Percentiles rank a stretch among this genome's conserved stretches.
Evolutionary conservation across 2,329 filamentous ascomycete genomes (phyloP).

Genomic region (Aspergillus sp.): DNA sequence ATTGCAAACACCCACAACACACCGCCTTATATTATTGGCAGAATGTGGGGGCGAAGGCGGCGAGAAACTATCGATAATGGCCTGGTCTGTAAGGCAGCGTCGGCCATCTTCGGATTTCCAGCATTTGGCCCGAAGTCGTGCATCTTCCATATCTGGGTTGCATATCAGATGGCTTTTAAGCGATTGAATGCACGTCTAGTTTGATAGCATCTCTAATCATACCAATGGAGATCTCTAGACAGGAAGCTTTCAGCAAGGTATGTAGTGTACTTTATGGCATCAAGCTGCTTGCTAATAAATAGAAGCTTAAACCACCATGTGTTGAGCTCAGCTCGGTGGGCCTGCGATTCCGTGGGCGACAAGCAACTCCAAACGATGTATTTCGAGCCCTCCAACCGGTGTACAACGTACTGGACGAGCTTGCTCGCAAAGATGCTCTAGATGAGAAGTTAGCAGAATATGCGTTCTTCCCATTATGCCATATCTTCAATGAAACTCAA

Average conservation of each 20-base stretch:
- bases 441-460: constrained; percentile 90
- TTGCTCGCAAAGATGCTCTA: constrained; percentile 51
- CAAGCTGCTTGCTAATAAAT: constrained; percentile 23
- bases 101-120: neutral
- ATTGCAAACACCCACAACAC: neutral
- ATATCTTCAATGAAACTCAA: constrained; percentile 77
- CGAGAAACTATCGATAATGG: constrained; percentile 11
- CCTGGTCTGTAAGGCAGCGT: neutral
- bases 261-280: neutral
- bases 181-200: neutral
- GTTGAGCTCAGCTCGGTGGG: constrained; percentile 60
- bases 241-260: constrained; percentile 48
- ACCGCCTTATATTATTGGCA: constrained; percentile 31
- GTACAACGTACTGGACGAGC: constrained; percentile 37
- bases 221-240: constrained; percentile 41
- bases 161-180: constrained; percentile 2
- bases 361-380: constrained; percentile 50
- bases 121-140: neutral
- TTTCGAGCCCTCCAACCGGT: constrained; percentile 51
- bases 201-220: neutral
- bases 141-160: neutral
- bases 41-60: constrained; percentile 23
- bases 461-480: constrained; percentile 87
- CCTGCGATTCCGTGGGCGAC: constrained; percentile 52
- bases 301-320: constrained; percentile 60